Percentiles rank a stretch among this genome's conserved stretches.
phyloP scores from a whole-genome alignment of 2,329 filamentous ascomycete genomes.

The Lasiodiplodia sp. region DNA sequence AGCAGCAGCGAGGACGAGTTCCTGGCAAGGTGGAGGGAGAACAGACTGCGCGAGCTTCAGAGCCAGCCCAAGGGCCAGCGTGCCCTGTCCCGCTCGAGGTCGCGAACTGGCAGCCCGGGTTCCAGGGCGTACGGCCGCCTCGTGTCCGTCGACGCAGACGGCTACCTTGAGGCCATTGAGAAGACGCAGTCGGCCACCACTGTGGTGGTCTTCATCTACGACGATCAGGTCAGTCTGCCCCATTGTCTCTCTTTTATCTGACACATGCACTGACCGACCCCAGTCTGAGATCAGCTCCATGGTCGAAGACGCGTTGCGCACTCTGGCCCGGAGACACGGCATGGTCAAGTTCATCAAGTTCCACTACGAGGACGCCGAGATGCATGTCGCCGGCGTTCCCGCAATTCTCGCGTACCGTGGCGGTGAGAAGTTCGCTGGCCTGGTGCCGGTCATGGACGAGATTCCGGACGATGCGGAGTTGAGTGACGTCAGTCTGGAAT shows the following conservation, averaged over 20 bases:
- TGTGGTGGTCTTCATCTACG: slow-evolving; percentile 93
- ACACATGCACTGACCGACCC: slow-evolving; percentile 31
- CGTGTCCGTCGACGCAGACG: slow-evolving; percentile 84
- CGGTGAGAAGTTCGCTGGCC: slow-evolving; percentile 88
- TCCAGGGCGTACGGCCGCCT: slow-evolving; percentile 79
- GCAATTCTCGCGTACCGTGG: slow-evolving; percentile 88
- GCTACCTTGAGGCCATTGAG: slow-evolving; percentile 96
- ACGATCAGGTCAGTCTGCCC: slow-evolving; percentile 73
- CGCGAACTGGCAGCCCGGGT: slow-evolving; percentile 76
- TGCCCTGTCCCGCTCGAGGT: slow-evolving; percentile 53
- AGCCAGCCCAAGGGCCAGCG: slow-evolving; percentile 64
- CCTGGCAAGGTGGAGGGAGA: slow-evolving; percentile 84
- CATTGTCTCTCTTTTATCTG: slow-evolving; percentile 1
- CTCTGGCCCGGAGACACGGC: slow-evolving; percentile 74
- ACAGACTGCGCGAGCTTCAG: slow-evolving; percentile 76
- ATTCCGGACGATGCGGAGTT: slow-evolving; percentile 69
- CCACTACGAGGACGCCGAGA: slow-evolving; percentile 90
- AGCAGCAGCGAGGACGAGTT: slow-evolving; percentile 80
- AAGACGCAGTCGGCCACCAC: slow-evolving; percentile 81
- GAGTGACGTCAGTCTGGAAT: slow-evolving; percentile 63
- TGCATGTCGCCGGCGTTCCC: slow-evolving; percentile 86
- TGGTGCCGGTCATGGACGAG: slow-evolving; percentile 86
- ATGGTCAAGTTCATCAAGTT: slow-evolving; percentile 88
- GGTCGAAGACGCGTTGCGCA: slow-evolving; percentile 79
- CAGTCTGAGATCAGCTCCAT: slow-evolving; percentile 81